A percentile compares a stretch with the other conserved stretches of the same genome.
Evolutionary conservation across 1,139 yeast species (phyloP).

Genomic region (Dujonia santamariae): DNA sequence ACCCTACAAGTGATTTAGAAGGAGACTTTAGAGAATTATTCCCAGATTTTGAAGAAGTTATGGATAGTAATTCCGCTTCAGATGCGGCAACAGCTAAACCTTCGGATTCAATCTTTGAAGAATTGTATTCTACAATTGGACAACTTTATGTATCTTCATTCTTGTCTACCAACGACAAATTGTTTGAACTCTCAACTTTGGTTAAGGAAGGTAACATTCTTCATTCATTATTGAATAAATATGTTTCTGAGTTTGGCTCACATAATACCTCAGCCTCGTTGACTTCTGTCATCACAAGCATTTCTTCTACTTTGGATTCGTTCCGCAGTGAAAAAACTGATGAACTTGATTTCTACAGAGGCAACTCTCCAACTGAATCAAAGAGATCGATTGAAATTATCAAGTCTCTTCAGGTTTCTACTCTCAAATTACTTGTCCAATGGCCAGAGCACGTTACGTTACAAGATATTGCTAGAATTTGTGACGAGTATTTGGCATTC

Average conservation of each 20-base stretch:
- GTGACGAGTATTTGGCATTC: conserved; percentile 61
- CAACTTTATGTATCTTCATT: conserved; percentile 24
- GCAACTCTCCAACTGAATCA: conserved; percentile 60
- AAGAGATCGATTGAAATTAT: conserved; percentile 55
- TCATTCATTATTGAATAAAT: conserved; percentile 19
- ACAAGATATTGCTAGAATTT: conserved; percentile 62
- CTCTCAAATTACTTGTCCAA: conserved; percentile 49
- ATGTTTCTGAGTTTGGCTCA: conserved; percentile 28
- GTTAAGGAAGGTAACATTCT: conserved; percentile 6
- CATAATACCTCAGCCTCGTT: conserved; percentile 35
- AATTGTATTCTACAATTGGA: conserved; percentile 30
- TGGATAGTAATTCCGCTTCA: conserved; percentile 30
- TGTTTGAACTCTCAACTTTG: conserved; percentile 2
- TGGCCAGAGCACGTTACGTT: conserved; percentile 98
- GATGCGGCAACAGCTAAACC: conserved; percentile 11
- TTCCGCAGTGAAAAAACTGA: conserved; percentile 18
- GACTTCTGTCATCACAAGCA: conserved; percentile 38
- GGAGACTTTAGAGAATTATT: conserved; percentile 72
- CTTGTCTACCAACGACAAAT: not conserved
- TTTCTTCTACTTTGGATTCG: conserved; percentile 27
- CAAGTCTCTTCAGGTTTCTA: conserved; percentile 44
- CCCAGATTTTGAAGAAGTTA: conserved; percentile 80
- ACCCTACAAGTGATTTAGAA: conserved; percentile 63
- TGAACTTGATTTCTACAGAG: conserved; percentile 64
- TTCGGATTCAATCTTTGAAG: conserved; percentile 23